Percentiles rank a stretch among this genome's conserved stretches.
phyloP scores from a whole-genome alignment of 306 rosid genomes.

The Medicago arabica region DNA sequence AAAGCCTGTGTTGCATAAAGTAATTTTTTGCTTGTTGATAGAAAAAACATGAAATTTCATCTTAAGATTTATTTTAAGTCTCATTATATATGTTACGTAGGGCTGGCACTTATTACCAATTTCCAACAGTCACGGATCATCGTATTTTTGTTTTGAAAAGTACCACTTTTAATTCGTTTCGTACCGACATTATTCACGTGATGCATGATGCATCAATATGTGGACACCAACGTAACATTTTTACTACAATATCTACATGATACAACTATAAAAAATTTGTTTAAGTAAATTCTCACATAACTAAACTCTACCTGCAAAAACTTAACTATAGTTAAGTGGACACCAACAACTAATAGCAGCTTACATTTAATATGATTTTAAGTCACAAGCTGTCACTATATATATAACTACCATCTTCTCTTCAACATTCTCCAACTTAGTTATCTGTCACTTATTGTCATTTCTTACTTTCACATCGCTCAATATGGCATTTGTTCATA shows the following conservation, averaged over 20 bases:
- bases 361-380: conserved; percentile 41
- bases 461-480: conserved; percentile 12
- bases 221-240: no score
- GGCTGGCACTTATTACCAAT: neutral
- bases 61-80: no score
- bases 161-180: neutral
- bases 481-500: conserved; percentile 57
- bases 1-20: no score
- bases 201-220: neutral
- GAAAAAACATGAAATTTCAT: no score
- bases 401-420: conserved; percentile 40
- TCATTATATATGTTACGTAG: no score
- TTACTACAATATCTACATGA: no score
- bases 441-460: conserved; percentile 2
- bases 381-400: conserved; percentile 23
- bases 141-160: neutral
- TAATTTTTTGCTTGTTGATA: no score
- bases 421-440: conserved; percentile 4
- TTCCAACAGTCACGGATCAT: neutral
- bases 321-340: conserved; percentile 30
- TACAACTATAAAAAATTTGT: no score
- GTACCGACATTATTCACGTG: neutral
- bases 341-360: conserved; percentile 48
- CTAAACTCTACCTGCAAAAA: no score
- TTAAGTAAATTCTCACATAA: no score